A percentile compares a stretch with the other conserved stretches of the same genome.
These are phyloP conservation scores for Sugiyamaella valdiviana DNA, from an alignment of 805 yeast species.

Conservation along the genomic window DNA sequence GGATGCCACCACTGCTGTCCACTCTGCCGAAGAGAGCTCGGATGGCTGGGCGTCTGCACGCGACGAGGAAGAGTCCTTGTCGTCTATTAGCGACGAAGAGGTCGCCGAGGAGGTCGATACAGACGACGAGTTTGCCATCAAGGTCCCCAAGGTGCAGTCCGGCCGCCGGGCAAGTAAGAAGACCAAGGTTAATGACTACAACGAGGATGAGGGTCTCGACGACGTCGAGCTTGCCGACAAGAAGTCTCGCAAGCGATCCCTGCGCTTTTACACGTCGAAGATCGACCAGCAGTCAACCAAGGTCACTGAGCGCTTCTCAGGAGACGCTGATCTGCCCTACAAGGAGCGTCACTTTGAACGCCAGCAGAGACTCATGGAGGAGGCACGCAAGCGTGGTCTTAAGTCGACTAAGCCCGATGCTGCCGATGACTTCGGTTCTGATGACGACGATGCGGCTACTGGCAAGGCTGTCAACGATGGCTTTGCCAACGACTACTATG, in stretches of 20 bases:
- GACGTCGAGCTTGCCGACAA: conserved; percentile 86
- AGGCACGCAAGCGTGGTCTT: conserved; percentile 79
- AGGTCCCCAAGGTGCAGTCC: conserved; percentile 39
- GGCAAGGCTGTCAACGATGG: conserved; percentile 21
- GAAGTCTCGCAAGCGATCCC: conserved; percentile 65
- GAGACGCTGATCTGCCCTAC: conserved; percentile 90
- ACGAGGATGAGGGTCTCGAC: conserved; percentile 66
- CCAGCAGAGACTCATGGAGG: conserved; percentile 78
- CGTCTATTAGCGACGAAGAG: conserved; percentile 20
- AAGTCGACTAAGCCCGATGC: conserved; percentile 42
- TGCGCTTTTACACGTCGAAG: conserved; percentile 94
- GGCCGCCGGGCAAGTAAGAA: conserved; percentile 36
- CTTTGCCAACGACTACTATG: conserved; percentile 55
- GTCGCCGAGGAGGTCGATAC: conserved; percentile 25
- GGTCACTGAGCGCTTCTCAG: conserved; percentile 47
- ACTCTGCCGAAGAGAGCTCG: conserved; percentile 19
- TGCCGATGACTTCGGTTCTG: conserved; percentile 23
- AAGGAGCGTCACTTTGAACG: conserved; percentile 85
- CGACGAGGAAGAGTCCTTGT: not conserved
- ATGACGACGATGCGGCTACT: conserved; percentile 28
- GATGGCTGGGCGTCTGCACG: not conserved
- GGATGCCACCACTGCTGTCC: conserved; percentile 9
- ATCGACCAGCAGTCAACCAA: conserved; percentile 74
- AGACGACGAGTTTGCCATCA: conserved; percentile 43
- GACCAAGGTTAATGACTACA: conserved; percentile 31